Evolutionary conservation across 176 grass and related monocot species (phyloP).

Genomic region (Carex littledalei): DNA sequence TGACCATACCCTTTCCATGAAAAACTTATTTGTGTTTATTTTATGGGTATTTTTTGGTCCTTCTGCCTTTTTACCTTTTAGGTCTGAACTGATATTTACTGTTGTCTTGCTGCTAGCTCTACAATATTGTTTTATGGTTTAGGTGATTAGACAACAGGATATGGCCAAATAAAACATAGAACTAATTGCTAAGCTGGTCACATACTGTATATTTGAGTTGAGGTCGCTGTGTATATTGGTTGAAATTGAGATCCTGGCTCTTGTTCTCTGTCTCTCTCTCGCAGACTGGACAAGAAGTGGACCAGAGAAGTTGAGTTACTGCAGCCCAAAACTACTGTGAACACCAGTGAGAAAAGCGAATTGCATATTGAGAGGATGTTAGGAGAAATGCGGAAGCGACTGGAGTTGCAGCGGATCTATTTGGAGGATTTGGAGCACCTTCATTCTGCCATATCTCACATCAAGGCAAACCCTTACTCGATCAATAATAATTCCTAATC

Average conservation of each 20-base stretch:
- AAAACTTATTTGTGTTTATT: background rate
- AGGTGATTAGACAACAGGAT: background rate
- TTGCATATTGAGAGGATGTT: background rate
- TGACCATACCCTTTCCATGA: background rate
- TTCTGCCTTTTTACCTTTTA: background rate
- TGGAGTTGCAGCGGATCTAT: constrained; percentile 17
- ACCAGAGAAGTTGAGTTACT: background rate
- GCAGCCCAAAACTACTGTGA: background rate
- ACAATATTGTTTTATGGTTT: background rate
- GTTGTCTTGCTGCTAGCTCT: background rate
- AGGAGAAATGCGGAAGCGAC: background rate
- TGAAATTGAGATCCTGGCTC: background rate
- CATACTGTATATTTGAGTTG: background rate
- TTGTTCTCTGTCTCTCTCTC: background rate
- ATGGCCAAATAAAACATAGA: background rate
- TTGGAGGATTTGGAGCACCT: constrained; percentile 25
- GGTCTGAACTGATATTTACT: too few species aligned
- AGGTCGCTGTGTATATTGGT: background rate
- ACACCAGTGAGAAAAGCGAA: background rate
- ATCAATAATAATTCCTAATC: background rate
- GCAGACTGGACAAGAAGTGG: background rate
- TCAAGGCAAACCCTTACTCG: background rate
- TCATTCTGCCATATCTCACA: constrained; percentile 5
- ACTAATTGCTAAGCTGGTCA: constrained; percentile 1
- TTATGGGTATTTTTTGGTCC: background rate